Evolutionary conservation across 2,329 filamentous ascomycete genomes (phyloP), one percentile per base, ranked within the genome.

Genomic region (Penicillium sp.): DNA sequence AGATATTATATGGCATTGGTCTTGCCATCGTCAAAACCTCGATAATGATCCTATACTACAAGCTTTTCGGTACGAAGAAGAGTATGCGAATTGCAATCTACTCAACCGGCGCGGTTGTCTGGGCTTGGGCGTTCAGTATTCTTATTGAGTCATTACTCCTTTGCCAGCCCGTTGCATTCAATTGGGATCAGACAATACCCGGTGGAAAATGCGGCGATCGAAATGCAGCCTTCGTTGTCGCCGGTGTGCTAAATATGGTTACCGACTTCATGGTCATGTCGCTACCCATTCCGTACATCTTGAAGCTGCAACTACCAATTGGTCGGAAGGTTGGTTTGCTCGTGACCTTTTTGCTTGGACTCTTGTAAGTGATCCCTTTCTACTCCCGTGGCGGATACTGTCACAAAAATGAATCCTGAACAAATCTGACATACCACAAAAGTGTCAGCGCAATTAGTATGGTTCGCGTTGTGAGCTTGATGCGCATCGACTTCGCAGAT

Each of bases 71-170:
- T 24, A 69, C 67, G 22, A 65, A 69, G 27, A 22, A 13, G 46
- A 66, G 60, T 31, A 62, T 71, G 45, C 59, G 66, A n/a, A 56
- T 71, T 26, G 62, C 63, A 3, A 64, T 67, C 19, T 63, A 61
- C 11, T 55, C 66, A 10, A 48, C 45, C 13, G 19, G 35, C 3
- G 37, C 46, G 9, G 52, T 60, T 5, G 55, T 52, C 3, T 62
- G 57, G 45, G 63, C 66, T n/a, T 68, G 65, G 39, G 64, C 60
- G 5, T 57, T 68, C 42, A 64, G 62, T 24, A 68, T 65, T 5
- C 60, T 69, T 24, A 56, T 71, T n/a, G 62, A 68, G 50, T 57
- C 62, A 10, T 65, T 71, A 22, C 39, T 60, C 5, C 29, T 61
- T 26, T 63, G 58, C 24, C 52, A 37, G 1, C 60, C 58, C 3